A percentile compares a stretch with the other conserved stretches of the same genome.
Conservation (phyloP, 1,284 basidiomycete species). For the Cystobasidium slooffiae region DNA sequence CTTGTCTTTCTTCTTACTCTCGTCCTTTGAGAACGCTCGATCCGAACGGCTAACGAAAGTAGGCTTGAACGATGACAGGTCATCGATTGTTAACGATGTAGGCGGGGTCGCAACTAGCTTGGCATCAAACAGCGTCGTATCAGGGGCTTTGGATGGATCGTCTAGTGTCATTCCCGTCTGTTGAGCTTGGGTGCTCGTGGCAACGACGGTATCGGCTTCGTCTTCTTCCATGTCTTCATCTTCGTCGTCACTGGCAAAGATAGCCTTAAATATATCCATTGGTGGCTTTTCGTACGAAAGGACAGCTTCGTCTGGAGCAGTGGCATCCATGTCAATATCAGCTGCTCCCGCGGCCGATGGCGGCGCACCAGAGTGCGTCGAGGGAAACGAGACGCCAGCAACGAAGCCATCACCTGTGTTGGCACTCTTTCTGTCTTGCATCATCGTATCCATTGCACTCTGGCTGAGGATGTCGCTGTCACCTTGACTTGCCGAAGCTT, state of each 20-base stretch:
- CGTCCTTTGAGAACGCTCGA: constrained; percentile 17
- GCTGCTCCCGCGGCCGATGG: background rate
- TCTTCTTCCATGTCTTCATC: constrained; percentile 56
- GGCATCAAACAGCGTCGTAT: constrained; percentile 18
- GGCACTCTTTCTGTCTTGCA: constrained; percentile 25
- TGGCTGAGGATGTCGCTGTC: constrained; percentile 46
- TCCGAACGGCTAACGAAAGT: constrained; percentile 64
- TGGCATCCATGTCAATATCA: background rate
- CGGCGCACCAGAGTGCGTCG: background rate
- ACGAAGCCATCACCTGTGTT: constrained; percentile 22
- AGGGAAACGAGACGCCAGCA: background rate
- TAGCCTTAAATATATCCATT: constrained; percentile 88
- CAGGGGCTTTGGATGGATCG: constrained; percentile 31
- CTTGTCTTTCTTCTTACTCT: constrained; percentile 50
- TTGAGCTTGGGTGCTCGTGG: background rate
- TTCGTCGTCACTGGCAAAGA: constrained; percentile 56
- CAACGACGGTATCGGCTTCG: constrained; percentile 41
- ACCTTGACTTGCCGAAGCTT: constrained; percentile 14
- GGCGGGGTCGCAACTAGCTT: constrained; percentile 1
- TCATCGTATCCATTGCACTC: constrained; percentile 48
- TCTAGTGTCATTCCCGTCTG: constrained; percentile 17
- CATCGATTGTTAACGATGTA: constrained; percentile 29
- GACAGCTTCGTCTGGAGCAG: background rate
- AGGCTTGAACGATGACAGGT: constrained; percentile 68
- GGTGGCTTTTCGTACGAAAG: constrained; percentile 82